Conservation (phyloP, 2,329 filamentous ascomycete genomes). For the Aspergillus japonicus region DNA sequence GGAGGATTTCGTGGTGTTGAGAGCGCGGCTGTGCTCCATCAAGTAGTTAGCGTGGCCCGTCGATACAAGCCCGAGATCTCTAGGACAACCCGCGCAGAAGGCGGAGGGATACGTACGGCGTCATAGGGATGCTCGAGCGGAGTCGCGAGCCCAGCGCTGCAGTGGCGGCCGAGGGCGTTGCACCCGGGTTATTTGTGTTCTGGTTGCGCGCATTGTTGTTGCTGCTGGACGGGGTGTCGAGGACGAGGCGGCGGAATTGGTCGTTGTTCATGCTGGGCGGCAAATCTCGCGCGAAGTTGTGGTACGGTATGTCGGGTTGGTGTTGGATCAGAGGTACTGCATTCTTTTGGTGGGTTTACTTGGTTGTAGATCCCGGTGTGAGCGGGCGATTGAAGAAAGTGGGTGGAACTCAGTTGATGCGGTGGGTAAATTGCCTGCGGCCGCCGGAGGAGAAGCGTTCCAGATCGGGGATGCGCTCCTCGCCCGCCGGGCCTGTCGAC, state of each 20-base stretch:
- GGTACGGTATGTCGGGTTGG: neutral
- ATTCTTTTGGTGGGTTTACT: no score
- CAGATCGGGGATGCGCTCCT: no score
- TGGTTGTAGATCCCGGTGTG: no score
- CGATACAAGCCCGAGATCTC: neutral
- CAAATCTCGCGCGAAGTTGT: neutral
- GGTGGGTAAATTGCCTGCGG: no score
- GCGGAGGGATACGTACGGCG: slow-evolving; percentile 62
- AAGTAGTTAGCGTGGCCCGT: slow-evolving; percentile 10
- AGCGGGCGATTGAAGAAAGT: no score
- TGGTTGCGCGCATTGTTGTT: slow-evolving; percentile 14
- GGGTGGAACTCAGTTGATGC: no score
- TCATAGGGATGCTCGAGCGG: slow-evolving; percentile 86
- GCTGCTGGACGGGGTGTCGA: slow-evolving; percentile 43
- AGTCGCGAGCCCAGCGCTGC: slow-evolving; percentile 70
- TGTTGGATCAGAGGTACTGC: neutral
- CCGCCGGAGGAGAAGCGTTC: no score
- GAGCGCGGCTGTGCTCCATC: slow-evolving; percentile 57
- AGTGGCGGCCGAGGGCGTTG: slow-evolving; percentile 41
- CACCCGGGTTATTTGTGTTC: slow-evolving; percentile 36
- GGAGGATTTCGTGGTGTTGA: slow-evolving; percentile 46
- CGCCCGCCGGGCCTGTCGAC: no score
- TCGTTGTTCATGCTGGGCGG: slow-evolving; percentile 77
- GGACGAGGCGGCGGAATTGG: slow-evolving; percentile 81
- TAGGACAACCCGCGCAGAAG: neutral